Conservation (phyloP, 768 basidiomycete species). For the Leccinum rimulosum region DNA sequence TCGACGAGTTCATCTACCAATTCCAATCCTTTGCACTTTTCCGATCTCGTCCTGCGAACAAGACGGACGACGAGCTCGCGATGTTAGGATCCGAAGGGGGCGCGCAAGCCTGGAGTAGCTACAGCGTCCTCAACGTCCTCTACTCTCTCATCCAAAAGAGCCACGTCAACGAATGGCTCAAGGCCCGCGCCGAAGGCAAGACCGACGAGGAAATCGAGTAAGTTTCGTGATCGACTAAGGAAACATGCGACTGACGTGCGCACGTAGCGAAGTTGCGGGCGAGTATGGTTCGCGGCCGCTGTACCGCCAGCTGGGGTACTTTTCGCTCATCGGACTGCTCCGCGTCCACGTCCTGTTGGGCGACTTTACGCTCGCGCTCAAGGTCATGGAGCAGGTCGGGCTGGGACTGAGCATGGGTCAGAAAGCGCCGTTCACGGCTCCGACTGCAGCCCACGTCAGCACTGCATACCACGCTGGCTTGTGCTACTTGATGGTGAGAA, state of each 20-base stretch:
- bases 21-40: conserved; percentile 96
- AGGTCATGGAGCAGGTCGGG: conserved; percentile 93
- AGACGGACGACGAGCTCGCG: conserved; percentile 85
- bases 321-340: conserved; percentile 91
- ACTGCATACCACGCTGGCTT: conserved; percentile 96
- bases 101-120: conserved; percentile 92
- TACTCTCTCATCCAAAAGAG: conserved; percentile 99
- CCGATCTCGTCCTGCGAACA: conserved; percentile 79
- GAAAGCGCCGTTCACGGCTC: conserved; percentile 90
- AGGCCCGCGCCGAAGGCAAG: conserved; percentile 78
- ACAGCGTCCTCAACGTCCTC: conserved; percentile 96
- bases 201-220: conserved; percentile 81
- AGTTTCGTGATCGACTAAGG: conserved; percentile 26
- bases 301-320: conserved; percentile 95
- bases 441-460: conserved; percentile 95
- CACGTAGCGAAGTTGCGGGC: conserved; percentile 71
- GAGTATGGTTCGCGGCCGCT: conserved; percentile 89
- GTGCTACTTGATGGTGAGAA: conserved; percentile 92
- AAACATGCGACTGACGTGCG: conserved; percentile 4
- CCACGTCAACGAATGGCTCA: conserved; percentile 89
- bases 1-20: conserved; percentile 98
- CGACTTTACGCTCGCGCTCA: conserved; percentile 91
- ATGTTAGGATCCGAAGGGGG: conserved; percentile 78
- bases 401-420: conserved; percentile 88
- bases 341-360: conserved; percentile 95